phyloP scores from a whole-genome alignment of 306 rosid species.

The Purshia tridentata region DNA sequence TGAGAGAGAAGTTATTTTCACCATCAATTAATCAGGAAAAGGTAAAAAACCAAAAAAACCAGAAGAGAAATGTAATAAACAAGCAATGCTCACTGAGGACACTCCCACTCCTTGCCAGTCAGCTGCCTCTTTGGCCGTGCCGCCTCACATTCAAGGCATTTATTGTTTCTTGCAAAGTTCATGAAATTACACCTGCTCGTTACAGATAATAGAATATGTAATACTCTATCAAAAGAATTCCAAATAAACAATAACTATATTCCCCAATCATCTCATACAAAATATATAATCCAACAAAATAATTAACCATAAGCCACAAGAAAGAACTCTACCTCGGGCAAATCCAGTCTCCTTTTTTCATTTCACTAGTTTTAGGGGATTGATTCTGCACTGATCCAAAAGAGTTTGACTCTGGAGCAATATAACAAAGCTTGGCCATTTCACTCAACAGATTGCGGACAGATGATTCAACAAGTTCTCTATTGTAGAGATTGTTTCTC shows the following conservation, averaged over 20 bases:
- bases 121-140: constrained; percentile 80
- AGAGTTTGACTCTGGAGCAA: constrained; percentile 44
- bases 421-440: constrained; percentile 59
- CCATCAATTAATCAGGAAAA: constrained; percentile 20
- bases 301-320: background rate
- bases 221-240: constrained; percentile 4
- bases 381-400: constrained; percentile 44
- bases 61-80: constrained; percentile 1
- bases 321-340: constrained; percentile 60
- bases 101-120: constrained; percentile 96
- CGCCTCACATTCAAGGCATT: constrained; percentile 92
- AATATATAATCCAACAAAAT: background rate
- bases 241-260: background rate
- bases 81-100: constrained; percentile 83
- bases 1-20: constrained; percentile 32
- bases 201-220: constrained; percentile 16
- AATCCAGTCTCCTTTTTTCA: constrained; percentile 96
- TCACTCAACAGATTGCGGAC: constrained; percentile 64
- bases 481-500: constrained; percentile 41
- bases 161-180: constrained; percentile 86
- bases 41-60: background rate
- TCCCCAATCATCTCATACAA: background rate
- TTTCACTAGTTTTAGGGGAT: constrained; percentile 62
- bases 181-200: constrained; percentile 89
- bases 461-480: constrained; percentile 66